phyloP scores from a whole-genome alignment of 352 stramenopile genomes.

The Globisporangium mamillatum region DNA sequence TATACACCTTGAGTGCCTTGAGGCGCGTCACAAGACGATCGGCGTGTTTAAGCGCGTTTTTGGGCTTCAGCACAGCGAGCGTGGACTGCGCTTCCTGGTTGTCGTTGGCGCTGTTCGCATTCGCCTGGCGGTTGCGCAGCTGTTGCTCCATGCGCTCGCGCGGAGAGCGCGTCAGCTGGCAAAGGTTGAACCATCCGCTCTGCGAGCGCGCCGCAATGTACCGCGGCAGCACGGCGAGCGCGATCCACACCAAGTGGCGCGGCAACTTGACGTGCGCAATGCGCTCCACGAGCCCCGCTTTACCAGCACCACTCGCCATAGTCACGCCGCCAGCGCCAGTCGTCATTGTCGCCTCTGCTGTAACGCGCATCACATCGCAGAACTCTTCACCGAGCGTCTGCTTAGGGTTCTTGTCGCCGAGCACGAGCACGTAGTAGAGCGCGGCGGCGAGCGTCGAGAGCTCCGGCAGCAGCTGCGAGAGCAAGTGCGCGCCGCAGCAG shows the following conservation, averaged over 20 bases:
- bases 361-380: constrained; percentile 77
- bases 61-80: constrained; percentile 14
- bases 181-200: constrained; percentile 68
- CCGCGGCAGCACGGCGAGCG: constrained; percentile 42
- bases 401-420: constrained; percentile 52
- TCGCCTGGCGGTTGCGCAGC: constrained; percentile 44
- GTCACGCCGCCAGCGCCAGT: neutral
- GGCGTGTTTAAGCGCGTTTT: constrained; percentile 28
- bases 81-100: neutral
- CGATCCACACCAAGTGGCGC: constrained; percentile 59
- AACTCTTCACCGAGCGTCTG: constrained; percentile 89
- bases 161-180: constrained; percentile 55
- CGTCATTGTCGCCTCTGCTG: constrained; percentile 6
- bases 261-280: constrained; percentile 34
- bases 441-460: constrained; percentile 55
- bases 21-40: constrained; percentile 47
- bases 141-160: constrained; percentile 82
- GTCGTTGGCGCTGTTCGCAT: constrained; percentile 6
- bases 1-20: constrained; percentile 29
- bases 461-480: constrained; percentile 81
- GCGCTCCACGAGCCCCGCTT: neutral
- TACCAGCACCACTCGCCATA: neutral
- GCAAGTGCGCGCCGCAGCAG: constrained; percentile 54
- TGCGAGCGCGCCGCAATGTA: constrained; percentile 69
- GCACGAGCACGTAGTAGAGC: constrained; percentile 65